These are phyloP conservation scores for Aspergillus aculeatinus DNA, from an alignment of 2,329 filamentous ascomycete genomes.

Conservation along the genomic window DNA sequence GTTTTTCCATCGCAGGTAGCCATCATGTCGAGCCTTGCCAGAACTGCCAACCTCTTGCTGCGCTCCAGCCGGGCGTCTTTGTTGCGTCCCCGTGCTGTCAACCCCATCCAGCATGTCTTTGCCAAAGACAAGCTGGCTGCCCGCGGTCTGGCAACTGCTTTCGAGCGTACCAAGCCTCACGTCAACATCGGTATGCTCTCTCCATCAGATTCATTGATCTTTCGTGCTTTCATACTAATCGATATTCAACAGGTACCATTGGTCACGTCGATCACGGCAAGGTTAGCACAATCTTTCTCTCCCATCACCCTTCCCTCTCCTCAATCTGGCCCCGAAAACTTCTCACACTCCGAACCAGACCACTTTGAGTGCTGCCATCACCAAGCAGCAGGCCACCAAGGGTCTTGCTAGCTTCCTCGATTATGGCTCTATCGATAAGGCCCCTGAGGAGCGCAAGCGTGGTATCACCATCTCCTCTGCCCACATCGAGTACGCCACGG, in stretches of 20 bases:
- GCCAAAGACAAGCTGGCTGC: conserved; percentile 45
- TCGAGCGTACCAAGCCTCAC: conserved; percentile 90
- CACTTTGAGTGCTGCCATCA: conserved; percentile 96
- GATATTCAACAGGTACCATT: conserved; percentile 71
- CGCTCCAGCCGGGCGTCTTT: conserved; percentile 77
- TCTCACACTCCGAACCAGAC: conserved; percentile 60
- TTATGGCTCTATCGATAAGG: conserved; percentile 98
- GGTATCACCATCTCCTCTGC: conserved; percentile 99
- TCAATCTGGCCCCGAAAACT: conserved; percentile 10
- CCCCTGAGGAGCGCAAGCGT: conserved; percentile 98
- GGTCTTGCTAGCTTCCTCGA: conserved; percentile 92
- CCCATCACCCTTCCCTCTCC: neutral
- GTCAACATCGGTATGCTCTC: conserved; percentile 84
- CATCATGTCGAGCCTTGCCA: conserved; percentile 78
- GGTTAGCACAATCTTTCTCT: conserved; percentile 53
- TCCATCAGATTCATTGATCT: neutral
- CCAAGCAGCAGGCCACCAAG: conserved; percentile 95
- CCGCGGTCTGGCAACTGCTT: conserved; percentile 63
- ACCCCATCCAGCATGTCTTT: conserved; percentile 67
- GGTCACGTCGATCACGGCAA: conserved; percentile 99
- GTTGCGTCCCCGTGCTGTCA: conserved; percentile 65
- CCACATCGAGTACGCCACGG: conserved; percentile 97
- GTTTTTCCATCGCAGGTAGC: conserved; percentile 33
- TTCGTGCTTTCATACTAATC: neutral
- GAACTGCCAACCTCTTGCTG: conserved; percentile 74